phyloP scores from a whole-genome alignment of 2,329 filamentous ascomycete genomes.

The Fusarium beomiforme region DNA sequence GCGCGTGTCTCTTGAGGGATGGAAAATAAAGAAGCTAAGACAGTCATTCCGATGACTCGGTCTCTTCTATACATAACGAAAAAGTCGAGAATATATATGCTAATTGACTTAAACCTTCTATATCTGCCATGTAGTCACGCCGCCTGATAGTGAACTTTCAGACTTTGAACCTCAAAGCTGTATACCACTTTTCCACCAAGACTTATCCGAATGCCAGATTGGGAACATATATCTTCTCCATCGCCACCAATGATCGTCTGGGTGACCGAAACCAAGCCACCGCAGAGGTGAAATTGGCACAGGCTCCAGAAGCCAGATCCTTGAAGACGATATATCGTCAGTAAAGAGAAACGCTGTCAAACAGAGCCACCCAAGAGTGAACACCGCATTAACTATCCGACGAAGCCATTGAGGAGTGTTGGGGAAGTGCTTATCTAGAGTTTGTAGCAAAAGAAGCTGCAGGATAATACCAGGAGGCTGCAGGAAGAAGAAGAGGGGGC shows the following conservation, averaged over 20 bases:
- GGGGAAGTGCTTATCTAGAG: slow-evolving; percentile 51
- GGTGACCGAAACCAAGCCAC: slow-evolving; percentile 69
- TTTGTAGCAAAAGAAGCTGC: slow-evolving; percentile 58
- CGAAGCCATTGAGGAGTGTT: slow-evolving; percentile 57
- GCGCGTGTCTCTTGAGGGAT: background rate
- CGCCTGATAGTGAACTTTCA: background rate
- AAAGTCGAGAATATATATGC: background rate
- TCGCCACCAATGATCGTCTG: slow-evolving; percentile 73
- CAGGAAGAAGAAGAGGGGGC: slow-evolving; percentile 76
- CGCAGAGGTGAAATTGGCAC: slow-evolving; percentile 80
- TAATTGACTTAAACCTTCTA: background rate
- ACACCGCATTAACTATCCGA: slow-evolving; percentile 67
- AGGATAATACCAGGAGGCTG: slow-evolving; percentile 73
- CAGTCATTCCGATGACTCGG: background rate
- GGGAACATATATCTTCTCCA: slow-evolving; percentile 67
- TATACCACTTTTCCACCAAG: slow-evolving; percentile 67
- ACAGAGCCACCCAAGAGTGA: slow-evolving; percentile 74
- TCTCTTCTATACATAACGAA: background rate
- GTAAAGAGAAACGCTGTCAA: slow-evolving; percentile 72
- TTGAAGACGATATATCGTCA: slow-evolving; percentile 79
- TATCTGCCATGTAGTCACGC: background rate
- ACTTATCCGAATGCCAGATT: slow-evolving; percentile 65
- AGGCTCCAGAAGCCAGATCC: slow-evolving; percentile 84
- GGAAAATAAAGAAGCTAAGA: background rate
- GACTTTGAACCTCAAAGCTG: slow-evolving; percentile 39